phyloP scores from a whole-genome alignment of 75 land plant species.

The Sequoiadendron giganteum region DNA sequence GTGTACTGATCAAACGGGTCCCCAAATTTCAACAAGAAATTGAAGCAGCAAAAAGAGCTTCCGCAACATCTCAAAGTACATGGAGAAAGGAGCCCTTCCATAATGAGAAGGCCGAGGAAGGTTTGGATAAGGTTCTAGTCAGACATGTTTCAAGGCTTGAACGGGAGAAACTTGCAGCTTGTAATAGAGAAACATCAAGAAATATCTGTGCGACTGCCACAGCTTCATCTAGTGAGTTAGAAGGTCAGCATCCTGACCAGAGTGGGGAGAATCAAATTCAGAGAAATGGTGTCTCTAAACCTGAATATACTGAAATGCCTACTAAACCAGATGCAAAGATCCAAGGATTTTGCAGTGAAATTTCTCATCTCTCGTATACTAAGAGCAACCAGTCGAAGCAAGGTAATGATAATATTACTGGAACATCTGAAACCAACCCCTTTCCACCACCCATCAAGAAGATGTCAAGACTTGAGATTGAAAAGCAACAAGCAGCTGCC shows the following conservation, averaged over 20 bases:
- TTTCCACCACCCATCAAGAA: constrained; percentile 11
- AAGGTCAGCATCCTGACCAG: constrained; percentile 4
- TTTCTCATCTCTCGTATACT: background rate
- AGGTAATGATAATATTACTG: background rate
- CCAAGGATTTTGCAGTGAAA: background rate
- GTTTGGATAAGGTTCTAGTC: constrained; percentile 43
- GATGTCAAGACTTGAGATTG: constrained; percentile 29
- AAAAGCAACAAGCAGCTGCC: constrained; percentile 22
- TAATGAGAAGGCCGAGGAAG: constrained; percentile 3
- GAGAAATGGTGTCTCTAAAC: background rate
- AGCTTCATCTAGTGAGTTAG: background rate
- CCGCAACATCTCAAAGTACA: background rate
- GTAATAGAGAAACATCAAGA: background rate
- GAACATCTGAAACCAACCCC: background rate
- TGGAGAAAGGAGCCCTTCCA: background rate
- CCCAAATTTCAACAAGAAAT: constrained; percentile 6
- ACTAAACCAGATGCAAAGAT: constrained; percentile 2
- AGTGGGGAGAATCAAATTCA: background rate
- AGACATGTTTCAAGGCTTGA: constrained; percentile 68
- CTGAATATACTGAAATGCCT: background rate
- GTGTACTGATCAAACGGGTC: constrained; percentile 24
- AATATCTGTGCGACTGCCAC: background rate
- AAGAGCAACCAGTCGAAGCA: background rate
- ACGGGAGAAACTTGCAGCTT: constrained; percentile 43
- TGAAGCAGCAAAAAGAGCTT: constrained; percentile 8